phyloP scores from a whole-genome alignment of 148 eudicot genomes.

The Rhododendron kiyosumense region DNA sequence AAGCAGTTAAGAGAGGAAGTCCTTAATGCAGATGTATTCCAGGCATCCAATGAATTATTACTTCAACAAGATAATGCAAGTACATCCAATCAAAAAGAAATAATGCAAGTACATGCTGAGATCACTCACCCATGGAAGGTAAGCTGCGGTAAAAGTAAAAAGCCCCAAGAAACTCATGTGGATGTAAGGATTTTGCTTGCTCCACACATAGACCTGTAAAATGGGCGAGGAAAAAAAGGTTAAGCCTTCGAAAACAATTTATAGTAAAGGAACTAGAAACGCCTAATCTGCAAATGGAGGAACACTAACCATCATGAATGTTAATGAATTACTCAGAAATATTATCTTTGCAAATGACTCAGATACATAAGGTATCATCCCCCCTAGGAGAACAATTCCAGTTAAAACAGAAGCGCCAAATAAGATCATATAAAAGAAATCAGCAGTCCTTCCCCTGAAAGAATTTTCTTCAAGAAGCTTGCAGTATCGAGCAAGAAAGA shows the following conservation, averaged over 20 bases:
- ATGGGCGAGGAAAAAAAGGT: slow-evolving; percentile 14
- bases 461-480: slow-evolving; percentile 98
- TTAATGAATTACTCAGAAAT: slow-evolving; percentile 93
- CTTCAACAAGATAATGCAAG: neutral
- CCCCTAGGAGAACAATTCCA: slow-evolving; percentile 69
- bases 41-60: neutral
- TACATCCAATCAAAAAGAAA: neutral
- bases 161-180: slow-evolving; percentile 99
- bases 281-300: neutral
- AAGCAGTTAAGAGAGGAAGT: neutral
- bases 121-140: slow-evolving; percentile 75
- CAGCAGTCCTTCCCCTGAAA: slow-evolving; percentile 92
- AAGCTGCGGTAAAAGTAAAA: slow-evolving; percentile 94
- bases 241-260: neutral
- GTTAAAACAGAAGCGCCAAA: slow-evolving; percentile 92
- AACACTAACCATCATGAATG: slow-evolving; percentile 84
- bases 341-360: slow-evolving; percentile 89
- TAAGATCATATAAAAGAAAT: slow-evolving; percentile 94
- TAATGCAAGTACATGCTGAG: neutral
- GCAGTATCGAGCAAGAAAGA: slow-evolving; percentile 96
- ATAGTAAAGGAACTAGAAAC: neutral
- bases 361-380: slow-evolving; percentile 87
- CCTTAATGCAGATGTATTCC: neutral
- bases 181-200: slow-evolving; percentile 96
- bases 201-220: slow-evolving; percentile 93